Conservation (phyloP, 495 filamentous ascomycete species). For the Aspergillus indologenus region DNA sequence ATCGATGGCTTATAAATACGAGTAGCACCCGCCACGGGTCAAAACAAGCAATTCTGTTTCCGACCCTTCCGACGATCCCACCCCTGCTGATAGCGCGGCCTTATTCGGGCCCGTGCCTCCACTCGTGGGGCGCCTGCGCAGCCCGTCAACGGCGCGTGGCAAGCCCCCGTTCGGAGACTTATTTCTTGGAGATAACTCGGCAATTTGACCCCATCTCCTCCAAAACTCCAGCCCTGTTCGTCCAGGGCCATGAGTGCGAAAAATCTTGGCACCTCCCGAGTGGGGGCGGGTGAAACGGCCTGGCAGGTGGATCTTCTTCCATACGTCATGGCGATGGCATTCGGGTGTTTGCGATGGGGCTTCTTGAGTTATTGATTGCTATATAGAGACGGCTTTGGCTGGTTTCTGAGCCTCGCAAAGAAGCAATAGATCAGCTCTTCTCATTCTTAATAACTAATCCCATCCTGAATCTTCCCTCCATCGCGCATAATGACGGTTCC, state of each 20-base stretch:
- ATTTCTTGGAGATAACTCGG: background rate
- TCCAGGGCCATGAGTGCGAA: no score
- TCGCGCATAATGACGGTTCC: background rate
- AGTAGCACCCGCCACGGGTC: background rate
- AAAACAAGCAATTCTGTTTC: background rate
- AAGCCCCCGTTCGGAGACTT: background rate
- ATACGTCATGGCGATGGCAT: background rate
- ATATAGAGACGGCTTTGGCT: background rate
- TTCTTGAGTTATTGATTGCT: no score
- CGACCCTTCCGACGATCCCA: background rate
- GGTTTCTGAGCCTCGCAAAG: no score
- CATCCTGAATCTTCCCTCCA: no score
- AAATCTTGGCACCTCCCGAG: background rate
- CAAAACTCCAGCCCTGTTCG: no score
- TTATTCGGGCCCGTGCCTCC: no score
- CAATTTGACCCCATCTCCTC: background rate
- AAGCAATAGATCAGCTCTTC: no score
- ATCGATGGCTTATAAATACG: background rate
- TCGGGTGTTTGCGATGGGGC: background rate
- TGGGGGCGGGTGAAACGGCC: background rate
- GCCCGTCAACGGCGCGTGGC: no score
- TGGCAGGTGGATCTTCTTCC: background rate
- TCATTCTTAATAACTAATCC: no score
- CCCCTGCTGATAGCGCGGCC: background rate
- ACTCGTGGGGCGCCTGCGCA: no score